Base-by-base conservation (phyloP, 2,329 filamentous ascomycete genomes). In the Colletotrichum nymphaeae region DNA sequence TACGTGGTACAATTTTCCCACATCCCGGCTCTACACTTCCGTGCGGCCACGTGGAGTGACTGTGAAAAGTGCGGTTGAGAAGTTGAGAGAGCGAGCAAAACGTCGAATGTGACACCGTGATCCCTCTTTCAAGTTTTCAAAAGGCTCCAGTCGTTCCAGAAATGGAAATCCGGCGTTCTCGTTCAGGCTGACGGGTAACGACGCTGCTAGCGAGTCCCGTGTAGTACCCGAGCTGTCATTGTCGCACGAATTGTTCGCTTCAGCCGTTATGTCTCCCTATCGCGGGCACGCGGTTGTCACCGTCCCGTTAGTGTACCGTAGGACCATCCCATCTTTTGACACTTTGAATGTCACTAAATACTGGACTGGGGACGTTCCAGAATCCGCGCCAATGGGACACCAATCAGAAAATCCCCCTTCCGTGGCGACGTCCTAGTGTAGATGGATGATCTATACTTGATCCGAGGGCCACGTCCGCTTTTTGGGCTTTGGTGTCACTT, bases 41-140 rank as follows among this genome's bases (percentile, higher is more conserved):
- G 71, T 66, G 67, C 60, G 56, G 56, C 71, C 71, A 71, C 67
- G 67, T 65, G 69, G 65, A 68, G 58, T 62, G 53, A 60, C 30
- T 62, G 30, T 30, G 32, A n/a, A 28, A 49, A 68, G 60, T 46
- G 30, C 49, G n/a, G 30, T 26, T 26, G n/a, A 58, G 26, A 37
- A 52, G 28, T 49, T 22, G 42, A 22, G 42, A 49, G 42, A 49
- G 42, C 42, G 42, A 49, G 42, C 42, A 32, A 63, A 55, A 69
- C 16, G 32, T 55, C 42, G 30, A 49, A 49, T 26, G 35, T 30
- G 59, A 49, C 26, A 11, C 19, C 42, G 59, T 19, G 26, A 22
- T 49, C n/a, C 35, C 53, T 28, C 53, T 26, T 56, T 26, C 53
- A 26, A 28, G 53, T 30, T 30, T 42, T 52, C 24, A 49, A 24